Conservation (phyloP, 352 stramenopile species). For the Globisporangium paroecandrum region DNA sequence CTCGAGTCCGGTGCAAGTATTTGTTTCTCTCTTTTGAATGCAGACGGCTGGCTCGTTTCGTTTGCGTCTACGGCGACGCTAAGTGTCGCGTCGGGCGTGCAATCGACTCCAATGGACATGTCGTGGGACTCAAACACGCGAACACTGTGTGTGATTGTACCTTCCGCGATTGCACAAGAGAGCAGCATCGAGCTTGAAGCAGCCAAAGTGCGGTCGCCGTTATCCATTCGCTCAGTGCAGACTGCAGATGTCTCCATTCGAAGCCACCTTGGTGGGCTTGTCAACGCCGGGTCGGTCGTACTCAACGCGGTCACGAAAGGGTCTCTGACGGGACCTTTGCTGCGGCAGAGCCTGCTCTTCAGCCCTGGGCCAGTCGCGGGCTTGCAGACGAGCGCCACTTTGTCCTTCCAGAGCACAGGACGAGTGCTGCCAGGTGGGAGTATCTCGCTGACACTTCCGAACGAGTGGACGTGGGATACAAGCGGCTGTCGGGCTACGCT, state of each 20-base stretch:
- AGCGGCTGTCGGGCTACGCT: slow-evolving; percentile 29
- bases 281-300: slow-evolving; percentile 36
- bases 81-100: not conserved
- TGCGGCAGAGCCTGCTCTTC: slow-evolving; percentile 43
- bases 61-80: slow-evolving; percentile 27
- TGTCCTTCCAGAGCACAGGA: slow-evolving; percentile 41
- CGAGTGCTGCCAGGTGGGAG: slow-evolving; percentile 29
- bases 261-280: slow-evolving; percentile 45
- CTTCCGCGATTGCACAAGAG: slow-evolving; percentile 31
- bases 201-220: slow-evolving; percentile 41
- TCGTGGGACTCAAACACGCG: slow-evolving; percentile 15
- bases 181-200: slow-evolving; percentile 35
- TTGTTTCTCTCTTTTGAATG: slow-evolving; percentile 27
- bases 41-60: slow-evolving; percentile 36
- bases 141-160: slow-evolving; percentile 28
- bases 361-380: slow-evolving; percentile 50
- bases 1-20: slow-evolving; percentile 37
- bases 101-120: slow-evolving; percentile 11
- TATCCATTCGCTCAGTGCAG: slow-evolving; percentile 30
- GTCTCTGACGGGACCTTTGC: slow-evolving; percentile 30
- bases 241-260: slow-evolving; percentile 22
- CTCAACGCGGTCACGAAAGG: slow-evolving; percentile 37
- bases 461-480: slow-evolving; percentile 39
- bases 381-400: slow-evolving; percentile 34
- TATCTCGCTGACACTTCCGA: slow-evolving; percentile 39